Evolutionary conservation across 2,329 filamentous ascomycete species (phyloP).

Genomic region (Ilyonectria sp.): DNA sequence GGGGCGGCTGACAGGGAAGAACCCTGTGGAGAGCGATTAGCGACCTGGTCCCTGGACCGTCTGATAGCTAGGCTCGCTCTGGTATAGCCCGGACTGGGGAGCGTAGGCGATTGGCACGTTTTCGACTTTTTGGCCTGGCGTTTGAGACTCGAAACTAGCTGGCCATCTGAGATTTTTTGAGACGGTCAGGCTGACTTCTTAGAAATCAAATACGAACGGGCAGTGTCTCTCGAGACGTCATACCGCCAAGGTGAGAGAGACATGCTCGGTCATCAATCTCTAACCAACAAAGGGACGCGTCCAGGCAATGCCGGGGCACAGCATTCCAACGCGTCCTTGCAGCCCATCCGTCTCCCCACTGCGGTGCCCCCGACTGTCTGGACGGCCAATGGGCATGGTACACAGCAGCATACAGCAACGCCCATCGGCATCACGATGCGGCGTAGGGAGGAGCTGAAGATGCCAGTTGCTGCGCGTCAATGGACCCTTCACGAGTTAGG

Average conservation of each 20-base stretch:
- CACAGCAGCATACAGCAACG: constrained; percentile 24
- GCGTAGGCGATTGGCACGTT: constrained; percentile 11
- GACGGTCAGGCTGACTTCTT: constrained; percentile 8
- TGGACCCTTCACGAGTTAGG: constrained; percentile 19
- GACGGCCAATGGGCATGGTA: constrained; percentile 15
- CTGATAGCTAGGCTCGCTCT: not conserved
- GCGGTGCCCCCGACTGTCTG: not conserved
- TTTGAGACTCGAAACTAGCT: constrained; percentile 18
- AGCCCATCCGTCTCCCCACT: not conserved
- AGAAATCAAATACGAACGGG: not conserved
- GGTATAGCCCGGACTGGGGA: constrained; percentile 1
- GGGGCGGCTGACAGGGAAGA: constrained; percentile 13
- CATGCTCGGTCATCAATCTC: constrained; percentile 6
- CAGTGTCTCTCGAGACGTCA: constrained; percentile 17
- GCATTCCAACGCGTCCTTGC: constrained; percentile 20
- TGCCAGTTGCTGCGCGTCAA: constrained; percentile 6
- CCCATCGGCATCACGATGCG: constrained; percentile 8
- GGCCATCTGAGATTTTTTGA: constrained; percentile 10
- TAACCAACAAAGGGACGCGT: constrained; percentile 9
- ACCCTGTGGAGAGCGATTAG: constrained; percentile 19
- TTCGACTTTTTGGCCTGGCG: not conserved
- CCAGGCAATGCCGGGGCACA: not conserved
- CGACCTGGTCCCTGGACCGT: constrained; percentile 19
- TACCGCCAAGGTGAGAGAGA: not conserved
- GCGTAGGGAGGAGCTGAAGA: constrained; percentile 4